Evolutionary conservation across 768 basidiomycete genomes (phyloP).

Genomic region (Calocera viscosa): DNA sequence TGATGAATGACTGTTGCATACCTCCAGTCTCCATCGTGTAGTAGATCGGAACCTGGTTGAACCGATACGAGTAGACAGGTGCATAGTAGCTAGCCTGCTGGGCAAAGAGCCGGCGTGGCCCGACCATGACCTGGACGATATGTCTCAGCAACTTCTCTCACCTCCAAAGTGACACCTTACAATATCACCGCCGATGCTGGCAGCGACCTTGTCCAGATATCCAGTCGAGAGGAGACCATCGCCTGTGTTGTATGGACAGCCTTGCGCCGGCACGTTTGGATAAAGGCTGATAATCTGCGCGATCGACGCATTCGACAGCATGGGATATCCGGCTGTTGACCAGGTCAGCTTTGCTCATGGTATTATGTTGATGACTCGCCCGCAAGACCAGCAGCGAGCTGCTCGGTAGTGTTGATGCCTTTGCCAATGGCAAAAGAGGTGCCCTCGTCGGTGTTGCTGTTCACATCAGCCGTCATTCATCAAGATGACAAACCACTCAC

Average conservation of each 20-base stretch:
- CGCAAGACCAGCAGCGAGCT: slow-evolving; percentile 14
- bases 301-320: slow-evolving; percentile 8
- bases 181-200: slow-evolving; percentile 9
- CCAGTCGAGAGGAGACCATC: slow-evolving; percentile 16
- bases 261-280: slow-evolving; percentile 14
- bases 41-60: slow-evolving; percentile 12
- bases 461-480: background rate
- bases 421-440: slow-evolving; percentile 9
- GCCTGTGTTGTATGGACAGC: slow-evolving; percentile 19
- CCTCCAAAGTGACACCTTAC: background rate
- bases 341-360: slow-evolving; percentile 10
- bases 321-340: background rate
- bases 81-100: background rate
- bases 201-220: slow-evolving; percentile 17
- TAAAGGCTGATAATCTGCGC: slow-evolving; percentile 12
- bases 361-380: slow-evolving; percentile 9
- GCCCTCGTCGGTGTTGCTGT: slow-evolving; percentile 15
- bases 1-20: background rate
- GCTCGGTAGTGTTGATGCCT: slow-evolving; percentile 12
- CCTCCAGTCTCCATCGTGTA: slow-evolving; percentile 12
- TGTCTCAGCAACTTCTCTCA: background rate
- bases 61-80: slow-evolving; percentile 16
- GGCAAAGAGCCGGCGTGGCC: slow-evolving; percentile 11
- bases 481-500: background rate
- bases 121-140: background rate